Conservation (phyloP, 768 basidiomycete genomes). For the Boletus patriciae region DNA sequence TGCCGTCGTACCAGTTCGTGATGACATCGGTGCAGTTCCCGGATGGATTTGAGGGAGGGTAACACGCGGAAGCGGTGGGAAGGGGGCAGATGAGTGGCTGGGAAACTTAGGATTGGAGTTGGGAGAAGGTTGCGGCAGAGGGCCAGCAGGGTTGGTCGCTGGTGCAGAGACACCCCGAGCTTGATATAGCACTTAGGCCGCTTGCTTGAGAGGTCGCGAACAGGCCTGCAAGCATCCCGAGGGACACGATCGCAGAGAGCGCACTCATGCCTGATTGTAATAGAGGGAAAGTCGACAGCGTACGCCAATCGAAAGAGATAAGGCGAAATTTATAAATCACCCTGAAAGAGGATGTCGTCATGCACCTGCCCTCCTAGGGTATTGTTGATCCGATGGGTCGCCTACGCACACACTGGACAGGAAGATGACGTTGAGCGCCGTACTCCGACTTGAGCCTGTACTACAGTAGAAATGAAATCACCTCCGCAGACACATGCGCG, state of each 20-base stretch:
- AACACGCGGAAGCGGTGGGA: slow-evolving; percentile 44
- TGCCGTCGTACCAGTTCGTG: slow-evolving; percentile 31
- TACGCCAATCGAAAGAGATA: background rate
- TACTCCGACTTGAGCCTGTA: background rate
- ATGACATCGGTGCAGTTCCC: slow-evolving; percentile 40
- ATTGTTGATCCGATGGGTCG: too few species aligned
- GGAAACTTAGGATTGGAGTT: slow-evolving; percentile 39
- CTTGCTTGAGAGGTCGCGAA: background rate
- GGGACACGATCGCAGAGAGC: background rate
- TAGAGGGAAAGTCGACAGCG: background rate
- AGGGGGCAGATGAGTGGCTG: slow-evolving; percentile 44
- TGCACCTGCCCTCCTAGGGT: background rate
- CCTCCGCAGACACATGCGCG: background rate
- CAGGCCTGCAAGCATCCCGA: background rate
- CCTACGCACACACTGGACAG: too few species aligned
- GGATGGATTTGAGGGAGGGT: slow-evolving; percentile 36
- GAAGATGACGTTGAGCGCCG: background rate
- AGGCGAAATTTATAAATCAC: background rate
- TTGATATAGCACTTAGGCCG: background rate
- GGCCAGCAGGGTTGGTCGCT: slow-evolving; percentile 45
- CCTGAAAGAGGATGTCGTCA: background rate
- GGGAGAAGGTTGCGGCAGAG: slow-evolving; percentile 31
- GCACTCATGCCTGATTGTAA: background rate
- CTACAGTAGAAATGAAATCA: too few species aligned
- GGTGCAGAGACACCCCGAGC: slow-evolving; percentile 37